Percentiles rank a stretch among this genome's conserved stretches.
Conservation (phyloP, 768 basidiomycete species). For the Serendipita sp. region DNA sequence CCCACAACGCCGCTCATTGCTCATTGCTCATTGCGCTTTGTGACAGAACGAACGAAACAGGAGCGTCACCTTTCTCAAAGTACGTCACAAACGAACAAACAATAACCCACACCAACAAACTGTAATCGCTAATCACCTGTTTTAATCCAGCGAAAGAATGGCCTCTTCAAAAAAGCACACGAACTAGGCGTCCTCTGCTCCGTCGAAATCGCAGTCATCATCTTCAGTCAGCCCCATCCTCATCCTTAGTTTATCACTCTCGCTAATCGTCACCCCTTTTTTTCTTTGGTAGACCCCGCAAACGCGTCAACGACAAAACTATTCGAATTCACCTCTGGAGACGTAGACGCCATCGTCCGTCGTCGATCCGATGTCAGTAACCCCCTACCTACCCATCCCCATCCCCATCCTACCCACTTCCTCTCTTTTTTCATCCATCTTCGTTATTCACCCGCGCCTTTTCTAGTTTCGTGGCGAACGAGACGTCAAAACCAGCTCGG, state of each 20-base stretch:
- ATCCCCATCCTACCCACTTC: not conserved
- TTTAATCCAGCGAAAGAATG: slow-evolving; percentile 56
- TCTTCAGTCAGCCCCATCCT: slow-evolving; percentile 41
- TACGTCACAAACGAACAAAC: slow-evolving; percentile 18
- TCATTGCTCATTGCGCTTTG: not conserved
- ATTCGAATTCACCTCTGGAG: not conserved
- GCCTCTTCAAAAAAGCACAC: slow-evolving; percentile 82
- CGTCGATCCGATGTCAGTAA: not conserved
- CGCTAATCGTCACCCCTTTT: not conserved
- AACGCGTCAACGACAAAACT: not conserved
- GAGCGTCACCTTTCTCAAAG: slow-evolving; percentile 83
- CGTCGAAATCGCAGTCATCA: slow-evolving; percentile 77
- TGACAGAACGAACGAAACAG: slow-evolving; percentile 75
- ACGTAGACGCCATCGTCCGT: not conserved
- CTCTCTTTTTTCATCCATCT: not conserved
- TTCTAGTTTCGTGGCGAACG: not conserved
- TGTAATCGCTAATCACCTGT: slow-evolving; percentile 3
- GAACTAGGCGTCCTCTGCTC: slow-evolving; percentile 83
- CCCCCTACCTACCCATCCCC: no score
- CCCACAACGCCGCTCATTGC: no score
- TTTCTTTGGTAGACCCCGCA: not conserved
- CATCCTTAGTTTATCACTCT: not conserved
- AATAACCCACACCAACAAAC: not conserved
- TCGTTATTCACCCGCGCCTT: no score
- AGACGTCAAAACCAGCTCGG: not conserved